Conservation (phyloP, 257 asterid genomes). For the Hygrophila difformis region DNA sequence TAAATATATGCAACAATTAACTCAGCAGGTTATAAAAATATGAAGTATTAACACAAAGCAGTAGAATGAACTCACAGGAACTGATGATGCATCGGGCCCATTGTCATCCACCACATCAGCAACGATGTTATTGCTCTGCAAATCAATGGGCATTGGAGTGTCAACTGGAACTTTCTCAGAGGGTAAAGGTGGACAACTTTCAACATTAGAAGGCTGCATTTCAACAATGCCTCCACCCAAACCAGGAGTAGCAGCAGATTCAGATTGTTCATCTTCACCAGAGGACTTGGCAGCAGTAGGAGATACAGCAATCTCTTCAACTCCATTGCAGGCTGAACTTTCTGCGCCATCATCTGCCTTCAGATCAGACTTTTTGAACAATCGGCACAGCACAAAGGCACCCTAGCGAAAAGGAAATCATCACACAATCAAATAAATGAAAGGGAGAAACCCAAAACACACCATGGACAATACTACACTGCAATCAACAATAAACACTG, state of each 20-base stretch:
- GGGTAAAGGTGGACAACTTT: slow-evolving; percentile 18
- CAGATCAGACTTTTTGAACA: slow-evolving; percentile 66
- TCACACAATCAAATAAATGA: slow-evolving; percentile 2
- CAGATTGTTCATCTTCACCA: slow-evolving; percentile 43
- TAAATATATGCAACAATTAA: too few relatives aligned
- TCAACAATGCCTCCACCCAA: slow-evolving; percentile 17
- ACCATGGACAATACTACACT: not conserved
- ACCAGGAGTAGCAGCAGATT: slow-evolving; percentile 33
- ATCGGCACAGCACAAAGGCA: slow-evolving; percentile 83
- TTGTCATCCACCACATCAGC: slow-evolving; percentile 23
- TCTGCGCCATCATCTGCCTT: slow-evolving; percentile 50
- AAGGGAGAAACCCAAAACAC: slow-evolving; percentile 3
- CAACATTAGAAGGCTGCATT: slow-evolving; percentile 25
- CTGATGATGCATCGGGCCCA: slow-evolving; percentile 17
- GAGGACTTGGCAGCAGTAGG: slow-evolving; percentile 35
- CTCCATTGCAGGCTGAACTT: slow-evolving; percentile 33
- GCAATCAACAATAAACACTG: not conserved
- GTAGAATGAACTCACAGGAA: slow-evolving; percentile 65
- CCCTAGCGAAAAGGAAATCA: slow-evolving; percentile 39
- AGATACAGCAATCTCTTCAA: slow-evolving; percentile 40
- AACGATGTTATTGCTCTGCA: slow-evolving; percentile 11
- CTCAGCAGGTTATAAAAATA: not conserved
- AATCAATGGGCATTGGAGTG: slow-evolving; percentile 21
- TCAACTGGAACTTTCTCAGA: slow-evolving; percentile 21
- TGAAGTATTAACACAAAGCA: too few relatives aligned